Evolutionary conservation across 83 land plant species (phyloP), one percentile per base, ranked within the genome.

Genomic region (Diphasiastrum complanatum): DNA sequence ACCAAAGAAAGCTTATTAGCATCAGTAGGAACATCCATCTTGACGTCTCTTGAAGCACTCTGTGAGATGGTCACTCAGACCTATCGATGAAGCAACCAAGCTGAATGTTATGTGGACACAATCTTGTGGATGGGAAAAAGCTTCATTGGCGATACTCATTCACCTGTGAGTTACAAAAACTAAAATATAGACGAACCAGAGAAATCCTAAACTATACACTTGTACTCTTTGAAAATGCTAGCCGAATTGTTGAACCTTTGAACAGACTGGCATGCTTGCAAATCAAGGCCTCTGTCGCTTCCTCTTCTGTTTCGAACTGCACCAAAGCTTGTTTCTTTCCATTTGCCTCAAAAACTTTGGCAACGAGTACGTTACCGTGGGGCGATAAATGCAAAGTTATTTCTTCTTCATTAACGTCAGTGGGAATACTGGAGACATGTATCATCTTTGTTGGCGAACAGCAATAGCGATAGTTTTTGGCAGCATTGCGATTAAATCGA

Each of bases 281-380:
- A 19, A 87, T 90, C 24, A 91, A 87, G 5, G 97, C 95, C 57
- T 91, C 97, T 1, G 90, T 79, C 2, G 97, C 89, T 57, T 87
- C 79, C 60, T 91, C 97, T 56, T 87, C 97, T 47, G 59, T 75
- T 48, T 91, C 97, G 67, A 91, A 91, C 23, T 67, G 51, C 25
- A 87, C 78, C 16, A 87, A 70, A 0, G 97, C 97, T 61, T 91
- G 97, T 65, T 91, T 91, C 83, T 87, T 91, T 3, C 95, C 91
- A 70, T 87, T 91, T 48, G 77, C 72, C 76, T 91, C 97, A 61
- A 87, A 91, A 1, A 87, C 53, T 75, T 91, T 87, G 33, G 80
- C 76, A 37, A 73, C 79, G 5, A 84, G 63, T 37, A 91, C 76
- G 18, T 80, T 65, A 4, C 97, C 97, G 63, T 87, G 97, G 36